A percentile compares a stretch with the other conserved stretches of the same genome.
These are phyloP conservation scores for Collybia mongolica DNA, from an alignment of 768 basidiomycete genomes.

Conservation along the genomic window DNA sequence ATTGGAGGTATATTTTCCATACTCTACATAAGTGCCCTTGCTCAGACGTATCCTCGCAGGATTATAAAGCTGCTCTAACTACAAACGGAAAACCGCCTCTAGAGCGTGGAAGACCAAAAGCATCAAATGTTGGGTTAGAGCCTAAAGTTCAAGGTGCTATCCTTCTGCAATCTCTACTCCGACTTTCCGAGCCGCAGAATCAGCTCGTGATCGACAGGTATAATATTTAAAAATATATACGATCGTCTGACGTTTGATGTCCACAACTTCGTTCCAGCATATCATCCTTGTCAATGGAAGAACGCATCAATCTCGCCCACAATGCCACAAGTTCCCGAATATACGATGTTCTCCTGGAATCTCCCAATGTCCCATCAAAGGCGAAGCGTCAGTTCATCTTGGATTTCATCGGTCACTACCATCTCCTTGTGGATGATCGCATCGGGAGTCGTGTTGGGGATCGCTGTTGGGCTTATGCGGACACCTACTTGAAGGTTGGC, in stretches of 20 bases:
- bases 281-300: slow-evolving; percentile 50
- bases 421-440: slow-evolving; percentile 81
- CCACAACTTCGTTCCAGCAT: slow-evolving; percentile 42
- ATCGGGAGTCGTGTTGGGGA: slow-evolving; percentile 90
- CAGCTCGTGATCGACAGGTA: slow-evolving; percentile 71
- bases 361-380: slow-evolving; percentile 60
- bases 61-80: slow-evolving; percentile 14
- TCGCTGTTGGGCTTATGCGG: slow-evolving; percentile 88
- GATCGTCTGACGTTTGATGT: slow-evolving; percentile 2
- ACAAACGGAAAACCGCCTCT: neutral
- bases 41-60: slow-evolving; percentile 10
- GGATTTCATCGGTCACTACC: slow-evolving; percentile 76
- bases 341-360: slow-evolving; percentile 75
- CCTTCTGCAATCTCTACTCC: slow-evolving; percentile 80
- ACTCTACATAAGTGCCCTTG: neutral
- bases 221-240: slow-evolving; percentile 8
- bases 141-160: slow-evolving; percentile 84
- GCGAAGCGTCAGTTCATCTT: slow-evolving; percentile 70
- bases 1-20: slow-evolving; percentile 37
- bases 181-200: slow-evolving; percentile 65
- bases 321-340: slow-evolving; percentile 72
- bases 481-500: slow-evolving; percentile 86
- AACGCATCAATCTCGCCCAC: slow-evolving; percentile 51
- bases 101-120: slow-evolving; percentile 13
- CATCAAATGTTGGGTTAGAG: slow-evolving; percentile 41